A percentile compares a stretch with the other conserved stretches of the same genome.
Evolutionary conservation across 108 stramenopile species (phyloP).

Genomic region (Fragilariopsis cylindrus): DNA sequence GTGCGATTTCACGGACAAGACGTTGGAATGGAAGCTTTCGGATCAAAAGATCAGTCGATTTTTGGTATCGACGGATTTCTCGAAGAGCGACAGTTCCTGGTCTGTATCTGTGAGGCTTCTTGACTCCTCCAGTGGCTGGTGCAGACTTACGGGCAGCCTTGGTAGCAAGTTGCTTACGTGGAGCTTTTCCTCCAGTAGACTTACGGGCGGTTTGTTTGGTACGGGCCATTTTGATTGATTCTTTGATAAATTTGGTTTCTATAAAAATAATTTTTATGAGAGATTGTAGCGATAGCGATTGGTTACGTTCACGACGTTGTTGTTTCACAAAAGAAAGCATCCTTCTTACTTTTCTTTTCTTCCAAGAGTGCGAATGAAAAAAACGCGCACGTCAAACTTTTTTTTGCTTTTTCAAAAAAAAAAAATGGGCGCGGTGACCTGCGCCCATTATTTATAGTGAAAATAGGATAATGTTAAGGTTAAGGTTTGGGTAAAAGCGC

Average conservation of each 20-base stretch:
- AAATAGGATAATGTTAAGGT: no score
- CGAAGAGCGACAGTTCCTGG: conserved; percentile 93
- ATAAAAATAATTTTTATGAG: neutral
- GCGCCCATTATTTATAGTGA: no score
- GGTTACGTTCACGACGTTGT: neutral
- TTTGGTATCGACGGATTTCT: conserved; percentile 94
- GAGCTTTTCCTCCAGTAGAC: conserved; percentile 98
- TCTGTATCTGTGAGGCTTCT: conserved; percentile 79
- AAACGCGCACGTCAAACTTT: no score
- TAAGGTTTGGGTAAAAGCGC: no score
- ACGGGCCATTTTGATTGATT: conserved; percentile 77
- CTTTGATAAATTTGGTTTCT: neutral
- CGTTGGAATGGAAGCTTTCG: conserved; percentile 96
- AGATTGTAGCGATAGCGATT: neutral
- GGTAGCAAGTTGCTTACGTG: conserved; percentile 91
- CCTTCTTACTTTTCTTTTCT: no score
- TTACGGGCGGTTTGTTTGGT: conserved; percentile 99
- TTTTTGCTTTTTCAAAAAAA: no score
- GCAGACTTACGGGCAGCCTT: conserved; percentile 90
- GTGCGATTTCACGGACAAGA: conserved; percentile 85
- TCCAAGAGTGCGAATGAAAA: no score
- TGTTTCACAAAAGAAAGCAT: neutral
- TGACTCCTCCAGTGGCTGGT: conserved; percentile 88
- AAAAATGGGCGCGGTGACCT: no score
- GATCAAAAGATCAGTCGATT: conserved; percentile 92